Base-by-base conservation (phyloP, 1,284 basidiomycete species). In the Taiwanofungus camphoratus region DNA sequence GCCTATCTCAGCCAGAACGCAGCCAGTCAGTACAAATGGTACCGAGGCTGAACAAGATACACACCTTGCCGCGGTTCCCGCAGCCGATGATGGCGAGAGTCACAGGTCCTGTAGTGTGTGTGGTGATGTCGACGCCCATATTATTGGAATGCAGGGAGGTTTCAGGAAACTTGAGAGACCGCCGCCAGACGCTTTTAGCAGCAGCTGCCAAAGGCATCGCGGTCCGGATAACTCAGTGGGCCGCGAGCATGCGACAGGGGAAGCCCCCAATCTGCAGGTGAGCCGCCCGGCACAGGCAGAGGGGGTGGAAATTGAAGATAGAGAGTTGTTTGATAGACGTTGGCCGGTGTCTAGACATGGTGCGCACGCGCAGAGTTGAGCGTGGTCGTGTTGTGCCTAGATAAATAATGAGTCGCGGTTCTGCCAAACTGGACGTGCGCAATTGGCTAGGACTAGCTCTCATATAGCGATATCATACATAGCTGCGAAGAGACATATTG, bases 21-120 rank as follows among this genome's bases (percentile, higher is more conserved):
- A 18, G n/a, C 24, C 8, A 29, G 18, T 29, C 15, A 24, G 15
- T n/a, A 32, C 13, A 34, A 8, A 16, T 6, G 15, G 11, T 16
- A 33, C 8, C 9, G 13, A 20, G 20, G 29, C 6, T 36, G 11
- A 22, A 34, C 7, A 24, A 29, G 26, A n/a, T 16, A 50, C 59
- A 46, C 51, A 87, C 85, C 62, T 72, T 72, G 45, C 89, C 89
- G 45, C 90, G 79, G 60, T 87, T 82, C 2, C 90, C 90, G 52
- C 86, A 90, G 18, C 90, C 91, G 34, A 92, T 65, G 45, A 78
- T 60, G 18, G 70, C 74, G 13, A 77, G 43, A 4, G 70, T 76
- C 18, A 77, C 60, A 12, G 70, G 70, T 36, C 57, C 53, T 16
- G 41, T n/a, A 19, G 49, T 32, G 29, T 42, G 47, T 6, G 26